phyloP scores from a whole-genome alignment of 306 rosid genomes.

The Cucurbita pepo region DNA sequence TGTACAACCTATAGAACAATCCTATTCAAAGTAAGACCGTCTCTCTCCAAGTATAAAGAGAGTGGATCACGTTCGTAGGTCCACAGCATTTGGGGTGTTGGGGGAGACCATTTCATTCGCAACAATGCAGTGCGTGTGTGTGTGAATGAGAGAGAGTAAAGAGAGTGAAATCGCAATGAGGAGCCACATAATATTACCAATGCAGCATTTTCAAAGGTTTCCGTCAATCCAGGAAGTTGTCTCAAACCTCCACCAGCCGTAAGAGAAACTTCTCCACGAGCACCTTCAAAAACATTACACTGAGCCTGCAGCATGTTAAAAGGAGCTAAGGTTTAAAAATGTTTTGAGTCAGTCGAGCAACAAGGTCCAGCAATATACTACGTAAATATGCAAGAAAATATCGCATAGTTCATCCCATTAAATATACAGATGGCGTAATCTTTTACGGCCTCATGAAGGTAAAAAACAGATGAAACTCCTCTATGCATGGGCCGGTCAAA shows the following conservation, averaged over 20 bases:
- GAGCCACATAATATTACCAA: conserved; percentile 33
- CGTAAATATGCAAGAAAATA: neutral
- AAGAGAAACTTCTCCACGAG: conserved; percentile 61
- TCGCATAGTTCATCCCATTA: no score
- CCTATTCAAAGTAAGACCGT: no score
- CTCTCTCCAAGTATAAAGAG: neutral
- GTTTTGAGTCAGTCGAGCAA: neutral
- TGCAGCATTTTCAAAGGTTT: conserved; percentile 73
- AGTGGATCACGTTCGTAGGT: neutral
- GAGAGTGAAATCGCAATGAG: neutral
- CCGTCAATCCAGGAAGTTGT: conserved; percentile 58
- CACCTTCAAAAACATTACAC: conserved; percentile 84
- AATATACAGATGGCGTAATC: no score
- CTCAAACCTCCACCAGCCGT: conserved; percentile 83
- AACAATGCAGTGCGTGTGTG: neutral
- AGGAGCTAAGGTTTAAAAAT: neutral
- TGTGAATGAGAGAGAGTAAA: neutral
- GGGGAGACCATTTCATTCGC: neutral
- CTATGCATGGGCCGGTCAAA: neutral
- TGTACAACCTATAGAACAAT: no score
- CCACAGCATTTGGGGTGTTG: neutral
- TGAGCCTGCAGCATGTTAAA: conserved; percentile 46
- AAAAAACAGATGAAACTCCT: neutral
- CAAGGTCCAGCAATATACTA: neutral
- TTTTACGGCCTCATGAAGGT: neutral